Evolutionary conservation across 2,329 filamentous ascomycete genomes (phyloP).

Genomic region (Fusarium mexicanum): DNA sequence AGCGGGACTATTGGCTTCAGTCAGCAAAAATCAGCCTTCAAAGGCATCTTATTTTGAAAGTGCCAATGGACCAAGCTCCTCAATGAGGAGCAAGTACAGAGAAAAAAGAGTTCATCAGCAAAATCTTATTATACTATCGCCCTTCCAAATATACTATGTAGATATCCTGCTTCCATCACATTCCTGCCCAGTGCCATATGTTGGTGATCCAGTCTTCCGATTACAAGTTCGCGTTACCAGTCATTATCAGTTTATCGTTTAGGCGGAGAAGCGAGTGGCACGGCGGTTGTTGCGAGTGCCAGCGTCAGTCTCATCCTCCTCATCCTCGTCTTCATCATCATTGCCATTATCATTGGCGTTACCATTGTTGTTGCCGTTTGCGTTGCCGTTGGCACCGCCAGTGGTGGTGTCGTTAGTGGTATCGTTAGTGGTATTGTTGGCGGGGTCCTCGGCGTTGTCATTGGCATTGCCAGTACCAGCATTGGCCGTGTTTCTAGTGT

Average conservation of each 20-base stretch:
- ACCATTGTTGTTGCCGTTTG: neutral
- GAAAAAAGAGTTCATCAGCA: neutral
- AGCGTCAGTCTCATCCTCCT: neutral
- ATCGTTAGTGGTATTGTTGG: neutral
- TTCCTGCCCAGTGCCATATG: neutral
- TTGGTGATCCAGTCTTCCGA: accelerated
- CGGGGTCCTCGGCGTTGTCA: neutral
- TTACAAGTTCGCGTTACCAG: neutral
- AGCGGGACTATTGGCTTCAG: accelerated
- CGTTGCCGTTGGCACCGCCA: neutral
- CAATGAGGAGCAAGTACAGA: accelerated
- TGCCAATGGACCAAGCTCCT: accelerated
- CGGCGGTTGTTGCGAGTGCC: constrained; percentile 2
- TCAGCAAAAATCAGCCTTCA: accelerated
- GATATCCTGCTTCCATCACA: too few relatives aligned
- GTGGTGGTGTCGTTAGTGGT: neutral
- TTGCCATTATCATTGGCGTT: neutral
- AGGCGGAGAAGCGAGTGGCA: neutral
- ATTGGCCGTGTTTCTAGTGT: neutral
- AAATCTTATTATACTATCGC: neutral
- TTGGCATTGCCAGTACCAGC: neutral
- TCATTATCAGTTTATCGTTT: neutral
- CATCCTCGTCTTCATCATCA: neutral
- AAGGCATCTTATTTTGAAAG: neutral
- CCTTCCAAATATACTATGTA: neutral